Evolutionary conservation across 78 protist species (phyloP), one percentile per base, ranked within the genome.

Genomic region (Parvularia atlantis): DNA sequence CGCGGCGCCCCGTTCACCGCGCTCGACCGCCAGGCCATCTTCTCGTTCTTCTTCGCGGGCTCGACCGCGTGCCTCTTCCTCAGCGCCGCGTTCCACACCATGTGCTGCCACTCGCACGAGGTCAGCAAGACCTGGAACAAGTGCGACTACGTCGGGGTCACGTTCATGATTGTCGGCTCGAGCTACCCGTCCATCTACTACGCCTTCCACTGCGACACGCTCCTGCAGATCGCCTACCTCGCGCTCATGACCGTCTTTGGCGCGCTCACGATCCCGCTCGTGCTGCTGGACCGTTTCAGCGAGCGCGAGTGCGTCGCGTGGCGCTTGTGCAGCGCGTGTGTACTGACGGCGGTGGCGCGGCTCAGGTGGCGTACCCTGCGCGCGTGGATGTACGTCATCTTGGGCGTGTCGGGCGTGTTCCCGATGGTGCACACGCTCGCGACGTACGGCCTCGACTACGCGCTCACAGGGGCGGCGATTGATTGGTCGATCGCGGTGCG

Each of bases 81-180:
- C 31, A 52, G 66, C 5, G 22, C 68, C 35, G 16, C 28, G 58
- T 72, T 61, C 52, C 77, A 72, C 70, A 46, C 52, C 53, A 1
- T 72, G 31, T 48, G 35, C 58, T 62, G 77, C 77, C 46, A 41
- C 46, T 41, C 46, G 46, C 19, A 30, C 43, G 65, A 33, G 36
- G 39, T 17, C 30, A 20, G 17, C 31, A 10, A 19, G 33, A 59
- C 14, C 43, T 30, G 2, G 28, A 59, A 19, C 54, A 35, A 44
- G 16, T 58, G 57, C 30, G 77, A 72, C 70, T 72, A 72, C 63
- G 39, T 66, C 7, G 75, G 77, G 2, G 63, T 72, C 53, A 26
- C 63, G 53, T 1, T 63, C 30, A 5, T 72, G 35, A 72, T 63
- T 13, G 41, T 39, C 33, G 77, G 77, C 31, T 63, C 71, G 19